These are phyloP conservation scores for Phanerodontia chrysosporium DNA, from an alignment of 768 basidiomycete genomes.

Conservation along the genomic window DNA sequence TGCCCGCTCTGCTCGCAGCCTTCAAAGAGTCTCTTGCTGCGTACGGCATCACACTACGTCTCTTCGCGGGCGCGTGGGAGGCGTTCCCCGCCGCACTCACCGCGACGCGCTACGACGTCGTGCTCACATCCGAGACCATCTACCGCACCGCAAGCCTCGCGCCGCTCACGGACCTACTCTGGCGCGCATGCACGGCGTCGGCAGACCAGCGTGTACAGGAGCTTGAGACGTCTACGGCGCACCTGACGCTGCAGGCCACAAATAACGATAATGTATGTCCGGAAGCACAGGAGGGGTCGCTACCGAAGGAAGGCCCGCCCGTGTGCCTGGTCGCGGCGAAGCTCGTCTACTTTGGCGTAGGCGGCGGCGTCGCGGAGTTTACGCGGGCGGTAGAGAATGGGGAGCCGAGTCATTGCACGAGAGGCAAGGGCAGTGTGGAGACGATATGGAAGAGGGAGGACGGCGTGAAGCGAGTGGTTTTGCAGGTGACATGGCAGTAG, in stretches of 20 bases:
- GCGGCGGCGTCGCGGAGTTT: constrained; percentile 81
- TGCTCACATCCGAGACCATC: constrained; percentile 92
- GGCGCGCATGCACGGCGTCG: constrained; percentile 28
- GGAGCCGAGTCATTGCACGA: neutral
- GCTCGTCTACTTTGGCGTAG: constrained; percentile 92
- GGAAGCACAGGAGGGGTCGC: neutral
- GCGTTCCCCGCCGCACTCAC: constrained; percentile 35
- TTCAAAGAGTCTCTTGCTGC: constrained; percentile 57
- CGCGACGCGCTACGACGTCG: constrained; percentile 51
- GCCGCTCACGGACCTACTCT: constrained; percentile 53
- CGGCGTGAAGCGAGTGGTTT: constrained; percentile 74
- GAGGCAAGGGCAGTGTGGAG: constrained; percentile 40
- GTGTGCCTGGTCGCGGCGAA: constrained; percentile 85
- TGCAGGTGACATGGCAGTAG: constrained; percentile 52
- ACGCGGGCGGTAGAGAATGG: constrained; percentile 45
- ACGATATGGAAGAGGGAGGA: constrained; percentile 59
- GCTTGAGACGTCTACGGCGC: neutral
- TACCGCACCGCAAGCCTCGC: constrained; percentile 67
- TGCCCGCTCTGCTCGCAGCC: constrained; percentile 54
- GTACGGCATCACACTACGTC: constrained; percentile 56
- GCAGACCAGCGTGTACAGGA: neutral
- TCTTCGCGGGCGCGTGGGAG: constrained; percentile 84
- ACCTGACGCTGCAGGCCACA: neutral
- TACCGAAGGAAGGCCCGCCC: neutral
- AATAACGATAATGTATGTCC: neutral